Base-by-base conservation (phyloP, 345 rosid species). In the Linum trigynum region DNA sequence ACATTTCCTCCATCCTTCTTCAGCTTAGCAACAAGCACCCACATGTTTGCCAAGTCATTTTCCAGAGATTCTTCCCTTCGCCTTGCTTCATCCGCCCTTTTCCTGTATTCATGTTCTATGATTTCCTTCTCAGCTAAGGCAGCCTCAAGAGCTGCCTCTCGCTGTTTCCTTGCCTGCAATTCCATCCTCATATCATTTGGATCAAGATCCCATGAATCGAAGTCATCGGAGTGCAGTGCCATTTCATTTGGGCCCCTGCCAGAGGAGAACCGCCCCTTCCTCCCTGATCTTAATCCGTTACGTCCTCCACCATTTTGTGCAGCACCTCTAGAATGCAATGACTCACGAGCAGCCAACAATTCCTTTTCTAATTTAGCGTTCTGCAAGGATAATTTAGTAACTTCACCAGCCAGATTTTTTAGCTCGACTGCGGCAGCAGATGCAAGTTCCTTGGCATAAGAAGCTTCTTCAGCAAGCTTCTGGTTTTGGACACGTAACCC, bases 351-450 rank as follows among this genome's bases (percentile, higher is more conserved):
- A 72, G 91, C 81, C 75, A 73, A 57, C 65, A 91, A 63, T 62
- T 91, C 98, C 69, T 91, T 91, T 66, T 89, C 98, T 43, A 89
- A 76, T 72, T 91, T 95, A 43, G 85, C 80, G 65, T 87, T 91
- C 73, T 86, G 96, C 65, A 89, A 65, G 3, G 98, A 89, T 56
- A 91, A 80, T 71, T 83, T 91, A 51, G 99, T 91, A 60, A 95
- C 97, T 83, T 95, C 97, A 55, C 81, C 77, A 61, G 98, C 99
- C 70, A 95, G 85, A 71, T 87, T 95, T 80, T 95, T 95, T 62
- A 95, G 80, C 81, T 95, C 99, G 71, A 95, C 94, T 23, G 99
- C 99, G 38, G 99, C 99, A 71, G 99, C 99, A 76, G 99, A 89
- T 0, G 99, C 99, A 72, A 95, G 74, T 77, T 95, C 97, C 75